These are phyloP conservation scores for Tetragonia tetragonoides DNA, from an alignment of 148 eudicot genomes.

Conservation along the genomic window DNA sequence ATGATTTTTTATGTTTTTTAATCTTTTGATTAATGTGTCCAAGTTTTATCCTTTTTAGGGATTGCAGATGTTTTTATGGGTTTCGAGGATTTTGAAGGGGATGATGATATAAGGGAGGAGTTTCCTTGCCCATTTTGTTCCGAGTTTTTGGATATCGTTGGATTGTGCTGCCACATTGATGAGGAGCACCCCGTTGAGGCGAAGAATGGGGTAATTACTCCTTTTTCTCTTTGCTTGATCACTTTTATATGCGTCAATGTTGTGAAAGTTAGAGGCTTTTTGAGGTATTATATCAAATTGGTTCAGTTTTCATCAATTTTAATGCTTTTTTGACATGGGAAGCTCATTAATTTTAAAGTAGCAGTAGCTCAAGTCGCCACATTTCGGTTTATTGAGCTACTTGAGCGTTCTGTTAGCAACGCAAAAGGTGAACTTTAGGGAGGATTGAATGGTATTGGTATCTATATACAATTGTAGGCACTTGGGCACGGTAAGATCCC, in stretches of 20 bases:
- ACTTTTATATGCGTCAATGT: background rate
- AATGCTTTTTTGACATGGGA: no score
- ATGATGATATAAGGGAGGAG: conserved; percentile 91
- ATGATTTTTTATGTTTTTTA: conserved; percentile 6
- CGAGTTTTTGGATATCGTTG: conserved; percentile 80
- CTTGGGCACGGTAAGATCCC: background rate
- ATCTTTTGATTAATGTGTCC: background rate
- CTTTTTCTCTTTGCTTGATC: background rate
- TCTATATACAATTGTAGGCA: background rate
- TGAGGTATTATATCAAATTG: background rate
- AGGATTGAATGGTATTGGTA: background rate
- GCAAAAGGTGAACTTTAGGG: background rate
- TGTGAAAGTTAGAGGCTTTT: conserved; percentile 9
- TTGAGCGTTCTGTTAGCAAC: background rate
- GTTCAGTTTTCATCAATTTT: background rate
- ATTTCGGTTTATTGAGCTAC: no score
- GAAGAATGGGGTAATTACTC: conserved; percentile 71
- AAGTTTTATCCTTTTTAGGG: background rate
- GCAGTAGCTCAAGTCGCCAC: background rate
- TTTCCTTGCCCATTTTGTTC: conserved; percentile 85
- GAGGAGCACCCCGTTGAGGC: conserved; percentile 89
- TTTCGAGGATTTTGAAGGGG: conserved; percentile 79
- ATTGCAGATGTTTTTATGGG: conserved; percentile 76
- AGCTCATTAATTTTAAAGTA: no score
- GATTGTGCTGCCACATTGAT: conserved; percentile 89